phyloP scores from a whole-genome alignment of 176 grass and related monocot species.

The Eremochloa ophiuroides region DNA sequence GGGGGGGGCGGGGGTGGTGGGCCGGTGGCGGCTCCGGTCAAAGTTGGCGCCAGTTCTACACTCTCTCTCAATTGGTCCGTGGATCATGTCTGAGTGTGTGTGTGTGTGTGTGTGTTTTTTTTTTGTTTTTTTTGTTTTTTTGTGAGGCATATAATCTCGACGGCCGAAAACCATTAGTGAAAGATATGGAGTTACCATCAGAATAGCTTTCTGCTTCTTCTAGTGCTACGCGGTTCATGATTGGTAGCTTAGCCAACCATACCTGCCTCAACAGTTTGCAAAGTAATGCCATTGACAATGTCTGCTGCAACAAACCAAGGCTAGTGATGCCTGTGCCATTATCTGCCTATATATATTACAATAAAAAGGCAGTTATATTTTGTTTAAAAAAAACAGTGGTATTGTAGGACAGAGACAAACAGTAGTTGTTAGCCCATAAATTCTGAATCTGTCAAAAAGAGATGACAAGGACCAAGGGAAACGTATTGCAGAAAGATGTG shows the following conservation, averaged over 20 bases:
- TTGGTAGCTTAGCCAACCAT: not conserved
- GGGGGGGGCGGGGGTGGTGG: too few species aligned
- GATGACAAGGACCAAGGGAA: not conserved
- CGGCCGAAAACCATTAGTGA: not conserved
- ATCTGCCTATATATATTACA: not conserved
- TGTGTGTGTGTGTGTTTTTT: too few species aligned
- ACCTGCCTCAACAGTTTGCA: not conserved
- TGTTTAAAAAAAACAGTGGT: too few species aligned
- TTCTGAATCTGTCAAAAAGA: not conserved
- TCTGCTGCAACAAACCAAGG: conserved; percentile 18
- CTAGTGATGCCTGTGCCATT: not conserved
- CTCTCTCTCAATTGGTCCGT: not conserved
- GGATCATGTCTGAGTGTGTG: not conserved
- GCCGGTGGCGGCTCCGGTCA: not conserved
- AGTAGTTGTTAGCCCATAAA: not conserved
- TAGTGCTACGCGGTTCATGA: not conserved
- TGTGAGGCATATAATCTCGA: not conserved
- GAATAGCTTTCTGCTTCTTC: not conserved
- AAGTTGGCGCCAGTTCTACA: not conserved
- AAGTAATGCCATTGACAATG: conserved; percentile 2
- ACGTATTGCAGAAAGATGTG: not conserved
- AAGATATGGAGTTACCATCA: not conserved
- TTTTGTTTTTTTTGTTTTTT: too few species aligned
- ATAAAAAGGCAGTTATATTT: conserved; percentile 8
- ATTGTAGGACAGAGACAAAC: not conserved